phyloP scores from a whole-genome alignment of 768 basidiomycete genomes.

The Lactarius akahatsu region DNA sequence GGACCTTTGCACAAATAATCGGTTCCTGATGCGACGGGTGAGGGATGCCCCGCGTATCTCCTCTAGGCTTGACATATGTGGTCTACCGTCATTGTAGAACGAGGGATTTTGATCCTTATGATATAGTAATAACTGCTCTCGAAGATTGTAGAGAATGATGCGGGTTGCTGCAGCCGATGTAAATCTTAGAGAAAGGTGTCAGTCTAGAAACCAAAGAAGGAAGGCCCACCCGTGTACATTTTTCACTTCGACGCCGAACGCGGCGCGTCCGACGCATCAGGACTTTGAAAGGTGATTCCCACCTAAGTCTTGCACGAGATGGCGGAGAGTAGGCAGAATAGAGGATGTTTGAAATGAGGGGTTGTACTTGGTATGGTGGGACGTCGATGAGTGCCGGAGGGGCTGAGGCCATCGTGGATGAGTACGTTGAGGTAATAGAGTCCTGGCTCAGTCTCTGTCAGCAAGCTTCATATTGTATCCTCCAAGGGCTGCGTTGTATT shows the following conservation, averaged over 20 bases:
- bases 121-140: too few relatives aligned
- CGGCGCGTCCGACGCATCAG: neutral
- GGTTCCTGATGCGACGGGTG: too few relatives aligned
- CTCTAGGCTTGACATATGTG: too few relatives aligned
- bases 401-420: neutral
- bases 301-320: neutral
- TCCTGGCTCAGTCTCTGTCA: neutral
- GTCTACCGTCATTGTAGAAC: too few relatives aligned
- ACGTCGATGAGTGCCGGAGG: slow-evolving; percentile 34
- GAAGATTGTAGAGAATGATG: too few relatives aligned
- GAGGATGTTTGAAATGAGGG: neutral
- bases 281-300: neutral
- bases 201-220: too few relatives aligned
- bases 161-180: too few relatives aligned
- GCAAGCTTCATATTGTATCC: neutral
- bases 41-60: too few relatives aligned
- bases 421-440: neutral
- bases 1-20: too few relatives aligned
- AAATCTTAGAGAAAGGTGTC: too few relatives aligned
- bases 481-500: neutral
- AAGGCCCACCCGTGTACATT: too few relatives aligned
- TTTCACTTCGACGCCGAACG: neutral
- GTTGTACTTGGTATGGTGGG: slow-evolving; percentile 22
- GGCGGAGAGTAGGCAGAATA: neutral
- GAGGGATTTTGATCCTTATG: too few relatives aligned